A percentile compares a stretch with the other conserved stretches of the same genome.
Evolutionary conservation across 805 yeast species (phyloP).

Genomic region (Isabelozyma rhagii): DNA sequence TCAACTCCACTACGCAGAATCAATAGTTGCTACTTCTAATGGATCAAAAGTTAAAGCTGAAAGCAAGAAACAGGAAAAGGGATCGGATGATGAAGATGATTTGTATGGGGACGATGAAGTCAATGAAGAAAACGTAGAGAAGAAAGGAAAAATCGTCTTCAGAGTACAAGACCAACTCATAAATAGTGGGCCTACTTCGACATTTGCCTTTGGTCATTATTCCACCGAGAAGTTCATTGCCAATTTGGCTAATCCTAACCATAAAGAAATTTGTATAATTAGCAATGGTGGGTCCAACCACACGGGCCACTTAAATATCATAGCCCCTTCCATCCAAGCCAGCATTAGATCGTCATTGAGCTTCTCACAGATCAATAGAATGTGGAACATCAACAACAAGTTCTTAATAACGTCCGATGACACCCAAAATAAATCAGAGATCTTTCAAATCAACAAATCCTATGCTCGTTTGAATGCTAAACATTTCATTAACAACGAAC

Average conservation of each 20-base stretch:
- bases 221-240: constrained; percentile 53
- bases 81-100: constrained; percentile 41
- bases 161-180: constrained; percentile 50
- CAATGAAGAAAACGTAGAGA: constrained; percentile 12
- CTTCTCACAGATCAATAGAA: constrained; percentile 66
- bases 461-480: constrained; percentile 60
- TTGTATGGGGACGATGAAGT: constrained; percentile 32
- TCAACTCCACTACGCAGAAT: constrained; percentile 30
- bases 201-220: constrained; percentile 61
- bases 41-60: constrained; percentile 5
- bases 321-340: constrained; percentile 71
- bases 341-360: constrained; percentile 61
- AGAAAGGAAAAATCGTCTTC: constrained; percentile 28
- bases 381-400: constrained; percentile 69
- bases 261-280: constrained; percentile 62
- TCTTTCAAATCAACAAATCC: constrained; percentile 59
- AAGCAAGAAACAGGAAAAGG: constrained; percentile 1
- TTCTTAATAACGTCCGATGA: constrained; percentile 73
- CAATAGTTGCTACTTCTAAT: constrained; percentile 8
- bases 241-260: constrained; percentile 68
- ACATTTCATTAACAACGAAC: constrained; percentile 59
- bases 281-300: constrained; percentile 64
- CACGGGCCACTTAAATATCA: constrained; percentile 54
- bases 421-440: constrained; percentile 60
- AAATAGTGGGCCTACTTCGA: constrained; percentile 72